A percentile compares a stretch with the other conserved stretches of the same genome.
These are phyloP conservation scores for Corchorus olitorius DNA, from an alignment of 345 rosid species.

Conservation along the genomic window DNA sequence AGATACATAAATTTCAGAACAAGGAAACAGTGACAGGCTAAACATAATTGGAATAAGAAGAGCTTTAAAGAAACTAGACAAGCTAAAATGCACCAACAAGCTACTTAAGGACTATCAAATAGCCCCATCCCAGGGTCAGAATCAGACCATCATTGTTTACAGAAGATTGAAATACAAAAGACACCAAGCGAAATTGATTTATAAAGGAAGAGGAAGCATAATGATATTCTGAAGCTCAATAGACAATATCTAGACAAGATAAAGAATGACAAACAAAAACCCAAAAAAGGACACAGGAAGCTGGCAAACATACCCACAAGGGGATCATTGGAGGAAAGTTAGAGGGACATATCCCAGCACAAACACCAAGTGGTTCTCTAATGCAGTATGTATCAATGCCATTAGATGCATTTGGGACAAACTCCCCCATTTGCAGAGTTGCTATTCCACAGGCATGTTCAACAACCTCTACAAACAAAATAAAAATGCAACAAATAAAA, in stretches of 20 bases:
- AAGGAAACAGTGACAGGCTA: background rate
- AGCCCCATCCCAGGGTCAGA: background rate
- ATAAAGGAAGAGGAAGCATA: background rate
- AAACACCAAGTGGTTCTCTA: constrained; percentile 50
- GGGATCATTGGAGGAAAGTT: constrained; percentile 42
- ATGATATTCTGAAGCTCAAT: background rate
- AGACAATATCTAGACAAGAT: background rate
- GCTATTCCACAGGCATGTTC: constrained; percentile 53
- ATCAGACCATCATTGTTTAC: background rate
- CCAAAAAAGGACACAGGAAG: constrained; percentile 20
- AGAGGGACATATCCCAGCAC: constrained; percentile 50
- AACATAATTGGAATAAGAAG: background rate
- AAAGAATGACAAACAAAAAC: constrained; percentile 8
- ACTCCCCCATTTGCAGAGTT: constrained; percentile 45
- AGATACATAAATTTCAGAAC: constrained; percentile 15
- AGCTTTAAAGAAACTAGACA: constrained; percentile 12
- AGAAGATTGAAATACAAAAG: background rate
- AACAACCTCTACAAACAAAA: constrained; percentile 43
- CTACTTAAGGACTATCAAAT: background rate
- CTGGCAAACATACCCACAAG: constrained; percentile 42
- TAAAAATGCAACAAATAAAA: constrained; percentile 10
- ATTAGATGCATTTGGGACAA: constrained; percentile 40
- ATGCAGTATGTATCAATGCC: constrained; percentile 48
- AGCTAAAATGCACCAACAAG: background rate
- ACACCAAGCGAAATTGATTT: background rate